These are phyloP conservation scores for Barnettozyma siamensis DNA, from an alignment of 805 yeast species.

Conservation along the genomic window DNA sequence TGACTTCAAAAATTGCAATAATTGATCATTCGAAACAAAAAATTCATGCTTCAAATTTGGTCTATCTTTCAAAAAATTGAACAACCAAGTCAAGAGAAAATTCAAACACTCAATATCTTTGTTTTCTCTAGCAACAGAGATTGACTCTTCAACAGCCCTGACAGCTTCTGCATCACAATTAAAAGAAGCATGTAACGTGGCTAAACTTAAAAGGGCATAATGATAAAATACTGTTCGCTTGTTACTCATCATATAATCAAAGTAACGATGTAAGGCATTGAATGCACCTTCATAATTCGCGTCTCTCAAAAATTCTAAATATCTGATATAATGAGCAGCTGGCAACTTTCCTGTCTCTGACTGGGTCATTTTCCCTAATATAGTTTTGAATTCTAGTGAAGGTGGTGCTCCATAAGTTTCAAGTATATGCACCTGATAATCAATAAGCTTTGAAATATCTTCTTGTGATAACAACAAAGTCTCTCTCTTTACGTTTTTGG, in stretches of 20 bases:
- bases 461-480: conserved; percentile 41
- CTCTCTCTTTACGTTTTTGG: conserved; percentile 8
- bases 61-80: conserved; percentile 48
- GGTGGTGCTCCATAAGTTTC: conserved; percentile 48
- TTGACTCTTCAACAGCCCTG: conserved; percentile 80
- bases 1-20: conserved; percentile 46
- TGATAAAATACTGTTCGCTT: conserved; percentile 63
- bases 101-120: conserved; percentile 47
- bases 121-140: conserved; percentile 80
- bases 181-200: conserved; percentile 65
- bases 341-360: conserved; percentile 39
- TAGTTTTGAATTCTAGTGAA: conserved; percentile 36
- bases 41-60: conserved; percentile 52
- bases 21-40: conserved; percentile 56
- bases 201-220: conserved; percentile 68
- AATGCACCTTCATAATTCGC: conserved; percentile 53
- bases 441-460: conserved; percentile 44
- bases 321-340: conserved; percentile 49
- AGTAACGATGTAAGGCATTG: conserved; percentile 54
- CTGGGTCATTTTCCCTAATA: conserved; percentile 42
- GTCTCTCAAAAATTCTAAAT: conserved; percentile 50
- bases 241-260: conserved; percentile 73
- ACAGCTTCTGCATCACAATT: conserved; percentile 57
- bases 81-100: conserved; percentile 24
- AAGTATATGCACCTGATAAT: conserved; percentile 46